phyloP scores from a whole-genome alignment of 257 asterid species.

The Solanum chiquidenum region DNA sequence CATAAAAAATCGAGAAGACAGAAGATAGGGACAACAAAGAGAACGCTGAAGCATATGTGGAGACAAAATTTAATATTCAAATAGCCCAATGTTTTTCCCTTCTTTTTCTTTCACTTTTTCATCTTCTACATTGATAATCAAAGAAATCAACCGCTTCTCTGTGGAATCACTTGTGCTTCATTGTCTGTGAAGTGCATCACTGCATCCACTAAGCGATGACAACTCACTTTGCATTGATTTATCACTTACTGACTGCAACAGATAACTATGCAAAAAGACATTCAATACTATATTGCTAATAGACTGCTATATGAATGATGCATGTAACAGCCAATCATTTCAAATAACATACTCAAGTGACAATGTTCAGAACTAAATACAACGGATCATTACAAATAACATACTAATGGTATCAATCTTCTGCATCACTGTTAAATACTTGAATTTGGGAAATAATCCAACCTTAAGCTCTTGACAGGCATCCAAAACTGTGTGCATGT shows the following conservation, averaged over 20 bases:
- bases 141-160: neutral
- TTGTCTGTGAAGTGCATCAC: neutral
- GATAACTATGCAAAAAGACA: neutral
- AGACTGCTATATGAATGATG: neutral
- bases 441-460: slow-evolving; percentile 4
- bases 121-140: neutral
- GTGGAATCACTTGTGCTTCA: neutral
- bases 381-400: neutral
- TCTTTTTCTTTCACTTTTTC: neutral
- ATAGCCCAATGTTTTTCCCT: neutral
- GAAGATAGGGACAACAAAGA: neutral
- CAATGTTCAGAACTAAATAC: neutral
- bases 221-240: neutral
- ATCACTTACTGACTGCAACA: neutral
- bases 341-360: neutral
- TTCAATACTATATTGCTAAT: neutral
- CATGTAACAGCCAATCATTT: neutral
- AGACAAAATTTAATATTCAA: neutral
- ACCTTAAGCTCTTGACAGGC: slow-evolving; percentile 86
- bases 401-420: neutral
- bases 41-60: neutral
- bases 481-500: slow-evolving; percentile 50
- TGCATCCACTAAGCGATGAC: neutral
- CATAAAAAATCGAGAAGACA: neutral
- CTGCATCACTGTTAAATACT: neutral